These are phyloP conservation scores for Staphylotrichum longicolle DNA, from an alignment of 495 filamentous ascomycete species.

Conservation along the genomic window DNA sequence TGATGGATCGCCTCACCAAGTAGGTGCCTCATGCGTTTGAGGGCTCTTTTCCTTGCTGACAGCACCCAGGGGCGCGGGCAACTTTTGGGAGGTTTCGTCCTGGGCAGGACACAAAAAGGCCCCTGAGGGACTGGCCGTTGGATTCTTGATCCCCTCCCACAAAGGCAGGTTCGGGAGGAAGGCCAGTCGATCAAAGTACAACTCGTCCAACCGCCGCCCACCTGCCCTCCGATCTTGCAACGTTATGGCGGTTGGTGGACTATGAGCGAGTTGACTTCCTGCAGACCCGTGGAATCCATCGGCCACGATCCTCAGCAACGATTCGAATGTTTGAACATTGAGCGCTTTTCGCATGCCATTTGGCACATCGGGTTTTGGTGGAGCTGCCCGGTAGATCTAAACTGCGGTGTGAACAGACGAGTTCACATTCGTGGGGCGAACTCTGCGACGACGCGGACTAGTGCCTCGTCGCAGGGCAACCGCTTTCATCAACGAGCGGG, in stretches of 20 bases:
- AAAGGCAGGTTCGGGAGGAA: not conserved
- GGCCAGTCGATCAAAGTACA: not conserved
- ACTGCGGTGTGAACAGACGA: slow-evolving; percentile 21
- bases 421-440: slow-evolving; percentile 22
- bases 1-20: no score
- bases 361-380: not conserved
- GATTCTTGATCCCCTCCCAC: not conserved
- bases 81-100: not conserved
- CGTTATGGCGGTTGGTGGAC: not conserved
- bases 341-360: no score
- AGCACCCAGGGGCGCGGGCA: not conserved
- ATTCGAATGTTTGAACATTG: not conserved
- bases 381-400: not conserved
- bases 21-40: not conserved
- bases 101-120: slow-evolving; percentile 21
- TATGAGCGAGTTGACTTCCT: not conserved
- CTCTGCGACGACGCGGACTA: not conserved
- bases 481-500: slow-evolving; percentile 20
- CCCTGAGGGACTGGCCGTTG: slow-evolving; percentile 2
- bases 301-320: no score
- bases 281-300: no score
- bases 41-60: not conserved
- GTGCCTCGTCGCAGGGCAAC: not conserved
- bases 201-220: not conserved
- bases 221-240: not conserved